A percentile compares a stretch with the other conserved stretches of the same genome.
Evolutionary conservation across 1,284 basidiomycete species (phyloP).

Genomic region (Ustilago trichophora): DNA sequence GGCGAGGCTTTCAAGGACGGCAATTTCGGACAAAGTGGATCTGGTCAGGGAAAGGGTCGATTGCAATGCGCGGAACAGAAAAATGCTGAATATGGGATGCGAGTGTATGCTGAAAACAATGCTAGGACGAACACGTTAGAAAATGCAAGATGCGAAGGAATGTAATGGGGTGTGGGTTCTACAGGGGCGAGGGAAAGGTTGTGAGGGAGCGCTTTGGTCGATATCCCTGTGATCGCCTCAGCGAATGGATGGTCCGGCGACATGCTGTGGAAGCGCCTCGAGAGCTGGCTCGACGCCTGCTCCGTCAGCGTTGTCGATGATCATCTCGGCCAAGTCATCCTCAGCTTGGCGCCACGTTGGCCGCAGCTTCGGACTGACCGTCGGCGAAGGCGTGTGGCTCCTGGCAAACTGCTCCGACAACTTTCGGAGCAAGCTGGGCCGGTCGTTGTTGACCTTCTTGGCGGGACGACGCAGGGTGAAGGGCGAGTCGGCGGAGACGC

Average conservation of each 20-base stretch:
- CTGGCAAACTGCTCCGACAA: constrained; percentile 33
- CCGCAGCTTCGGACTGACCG: constrained; percentile 17
- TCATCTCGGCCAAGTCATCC: constrained; percentile 12
- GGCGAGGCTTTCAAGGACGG: too few species aligned
- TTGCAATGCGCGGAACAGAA: not conserved
- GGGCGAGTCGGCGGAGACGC: constrained; percentile 7
- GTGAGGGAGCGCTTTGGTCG: too few species aligned
- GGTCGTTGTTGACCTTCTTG: not conserved
- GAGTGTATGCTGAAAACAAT: too few species aligned
- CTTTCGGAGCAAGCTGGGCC: constrained; percentile 31
- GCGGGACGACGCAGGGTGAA: not conserved
- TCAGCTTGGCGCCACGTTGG: constrained; percentile 2
- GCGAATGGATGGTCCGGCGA: constrained; percentile 16
- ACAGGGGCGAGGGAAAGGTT: too few species aligned
- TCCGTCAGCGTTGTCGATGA: constrained; percentile 3
- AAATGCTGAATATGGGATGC: too few species aligned
- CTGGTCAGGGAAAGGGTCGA: not conserved
- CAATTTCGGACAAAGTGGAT: too few species aligned
- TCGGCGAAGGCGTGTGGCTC: constrained; percentile 26
- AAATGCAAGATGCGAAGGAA: too few species aligned
- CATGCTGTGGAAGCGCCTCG: not conserved
- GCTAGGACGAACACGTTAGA: too few species aligned
- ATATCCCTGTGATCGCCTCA: constrained; percentile 1
- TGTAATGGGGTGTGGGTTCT: too few species aligned
- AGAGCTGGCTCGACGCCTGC: not conserved